A percentile compares a stretch with the other conserved stretches of the same genome.
phyloP scores from a whole-genome alignment of 257 asterid species.

The Salvia rosmarinus region DNA sequence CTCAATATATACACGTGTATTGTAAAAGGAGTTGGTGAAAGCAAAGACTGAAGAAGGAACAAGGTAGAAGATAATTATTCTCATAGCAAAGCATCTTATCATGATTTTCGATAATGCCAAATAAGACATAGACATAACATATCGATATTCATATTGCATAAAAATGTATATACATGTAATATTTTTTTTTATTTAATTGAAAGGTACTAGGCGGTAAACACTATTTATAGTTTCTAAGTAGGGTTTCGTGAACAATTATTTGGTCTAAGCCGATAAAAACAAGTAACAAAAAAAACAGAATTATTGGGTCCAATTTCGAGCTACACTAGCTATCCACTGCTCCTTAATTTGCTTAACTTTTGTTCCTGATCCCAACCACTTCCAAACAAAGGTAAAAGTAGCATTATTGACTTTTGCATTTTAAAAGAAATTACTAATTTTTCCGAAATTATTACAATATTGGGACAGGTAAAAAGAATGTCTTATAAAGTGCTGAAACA shows the following conservation, averaged over 20 bases:
- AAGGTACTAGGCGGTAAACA: neutral
- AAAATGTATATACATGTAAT: neutral
- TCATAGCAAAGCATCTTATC: neutral
- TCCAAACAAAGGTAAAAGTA: neutral
- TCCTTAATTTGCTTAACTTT: neutral
- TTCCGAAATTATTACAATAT: neutral
- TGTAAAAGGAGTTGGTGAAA: no score
- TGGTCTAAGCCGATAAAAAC: neutral
- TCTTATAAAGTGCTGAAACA: slow-evolving; percentile 15
- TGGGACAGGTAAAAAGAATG: slow-evolving; percentile 28
- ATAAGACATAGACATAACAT: neutral
- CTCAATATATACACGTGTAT: no score
- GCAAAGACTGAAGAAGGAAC: no score
- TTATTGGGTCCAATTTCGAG: slow-evolving; percentile 13
- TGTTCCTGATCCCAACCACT: slow-evolving; percentile 17
- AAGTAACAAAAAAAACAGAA: neutral
- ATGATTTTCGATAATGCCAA: slow-evolving; percentile 9
- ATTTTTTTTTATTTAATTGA: neutral
- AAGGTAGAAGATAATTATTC: neutral
- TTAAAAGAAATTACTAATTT: neutral
- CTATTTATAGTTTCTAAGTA: slow-evolving; percentile 1
- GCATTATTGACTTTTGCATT: neutral
- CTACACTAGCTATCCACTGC: slow-evolving; percentile 21
- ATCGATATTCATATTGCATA: neutral
- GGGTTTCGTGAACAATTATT: slow-evolving; percentile 34